Evolutionary conservation across 2,329 filamentous ascomycete species (phyloP).

Genomic region (Pseudogymnoascus sp.): DNA sequence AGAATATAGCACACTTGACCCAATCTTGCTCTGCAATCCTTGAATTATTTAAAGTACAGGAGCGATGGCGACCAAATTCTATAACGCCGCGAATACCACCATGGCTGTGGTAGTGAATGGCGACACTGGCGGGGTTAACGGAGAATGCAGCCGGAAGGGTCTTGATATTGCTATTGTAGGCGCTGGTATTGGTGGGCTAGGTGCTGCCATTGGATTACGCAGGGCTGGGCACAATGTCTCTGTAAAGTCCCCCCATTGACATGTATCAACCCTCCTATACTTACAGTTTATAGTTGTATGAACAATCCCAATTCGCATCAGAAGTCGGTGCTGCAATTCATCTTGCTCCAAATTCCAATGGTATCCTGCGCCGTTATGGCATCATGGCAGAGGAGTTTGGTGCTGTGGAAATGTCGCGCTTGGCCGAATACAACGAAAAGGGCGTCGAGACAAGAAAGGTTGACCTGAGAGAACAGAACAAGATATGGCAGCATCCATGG

Average conservation of each 20-base stretch:
- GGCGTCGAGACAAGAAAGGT: constrained; percentile 28
- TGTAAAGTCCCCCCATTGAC: constrained; percentile 11
- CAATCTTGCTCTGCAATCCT: not conserved
- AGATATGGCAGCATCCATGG: constrained; percentile 47
- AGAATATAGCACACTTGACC: not conserved
- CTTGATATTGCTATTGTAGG: constrained; percentile 14
- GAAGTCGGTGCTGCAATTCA: constrained; percentile 58
- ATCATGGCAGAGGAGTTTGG: constrained; percentile 35
- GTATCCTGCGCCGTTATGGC: constrained; percentile 43
- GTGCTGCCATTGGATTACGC: constrained; percentile 40
- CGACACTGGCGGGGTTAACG: not conserved
- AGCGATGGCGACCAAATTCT: not conserved
- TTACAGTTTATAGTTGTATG: constrained; percentile 38
- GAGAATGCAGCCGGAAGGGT: not conserved
- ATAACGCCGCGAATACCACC: not conserved
- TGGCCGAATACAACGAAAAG: constrained; percentile 32
- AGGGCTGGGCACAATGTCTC: constrained; percentile 19
- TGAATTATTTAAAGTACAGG: not conserved
- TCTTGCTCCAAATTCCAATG: constrained; percentile 54
- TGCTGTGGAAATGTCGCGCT: constrained; percentile 24
- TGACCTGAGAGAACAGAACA: constrained; percentile 29
- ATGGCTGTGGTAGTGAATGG: constrained; percentile 4
- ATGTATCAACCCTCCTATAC: not conserved
- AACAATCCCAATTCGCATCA: constrained; percentile 48
- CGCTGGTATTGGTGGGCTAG: constrained; percentile 46